Percentiles rank a stretch among this genome's conserved stretches.
phyloP scores from a whole-genome alignment of 1,139 yeast species.

The Saccharomycopsis phalli region DNA sequence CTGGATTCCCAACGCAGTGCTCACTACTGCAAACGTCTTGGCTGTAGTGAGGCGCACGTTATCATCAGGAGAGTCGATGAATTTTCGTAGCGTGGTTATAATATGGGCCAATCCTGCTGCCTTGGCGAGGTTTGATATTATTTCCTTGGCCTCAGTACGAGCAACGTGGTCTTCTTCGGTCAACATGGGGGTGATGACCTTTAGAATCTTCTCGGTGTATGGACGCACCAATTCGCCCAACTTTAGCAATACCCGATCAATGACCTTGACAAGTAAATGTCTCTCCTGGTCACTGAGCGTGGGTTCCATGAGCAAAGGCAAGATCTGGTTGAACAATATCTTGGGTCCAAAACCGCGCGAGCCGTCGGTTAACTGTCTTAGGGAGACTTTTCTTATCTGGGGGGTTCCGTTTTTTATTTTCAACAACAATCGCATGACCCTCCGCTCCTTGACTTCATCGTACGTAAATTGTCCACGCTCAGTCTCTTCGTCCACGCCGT shows the following conservation, averaged over 20 bases:
- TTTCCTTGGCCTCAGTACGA: conserved; percentile 71
- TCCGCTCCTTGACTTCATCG: conserved; percentile 52
- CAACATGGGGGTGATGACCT: conserved; percentile 70
- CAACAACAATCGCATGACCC: conserved; percentile 55
- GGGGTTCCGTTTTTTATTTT: conserved; percentile 75
- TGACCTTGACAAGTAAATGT: conserved; percentile 67
- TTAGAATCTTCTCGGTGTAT: conserved; percentile 60
- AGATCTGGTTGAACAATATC: conserved; percentile 53
- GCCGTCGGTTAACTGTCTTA: conserved; percentile 58
- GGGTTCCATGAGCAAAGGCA: conserved; percentile 70
- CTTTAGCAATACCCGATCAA: conserved; percentile 59
- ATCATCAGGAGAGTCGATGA: conserved; percentile 77
- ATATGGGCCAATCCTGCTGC: conserved; percentile 79
- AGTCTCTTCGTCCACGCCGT: conserved; percentile 27
- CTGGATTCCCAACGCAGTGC: conserved; percentile 69
- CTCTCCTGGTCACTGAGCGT: conserved; percentile 75
- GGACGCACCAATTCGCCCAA: conserved; percentile 64
- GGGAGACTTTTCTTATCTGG: conserved; percentile 55
- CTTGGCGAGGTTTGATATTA: conserved; percentile 63
- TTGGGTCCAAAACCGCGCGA: conserved; percentile 65
- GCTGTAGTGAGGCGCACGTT: conserved; percentile 72
- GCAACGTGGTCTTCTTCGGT: conserved; percentile 72
- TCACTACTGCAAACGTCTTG: conserved; percentile 76
- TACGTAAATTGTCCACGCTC: conserved; percentile 30
- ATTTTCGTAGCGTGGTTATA: conserved; percentile 71